Evolutionary conservation across 2,329 filamentous ascomycete species (phyloP).

Genomic region (Fusarium acutatum): DNA sequence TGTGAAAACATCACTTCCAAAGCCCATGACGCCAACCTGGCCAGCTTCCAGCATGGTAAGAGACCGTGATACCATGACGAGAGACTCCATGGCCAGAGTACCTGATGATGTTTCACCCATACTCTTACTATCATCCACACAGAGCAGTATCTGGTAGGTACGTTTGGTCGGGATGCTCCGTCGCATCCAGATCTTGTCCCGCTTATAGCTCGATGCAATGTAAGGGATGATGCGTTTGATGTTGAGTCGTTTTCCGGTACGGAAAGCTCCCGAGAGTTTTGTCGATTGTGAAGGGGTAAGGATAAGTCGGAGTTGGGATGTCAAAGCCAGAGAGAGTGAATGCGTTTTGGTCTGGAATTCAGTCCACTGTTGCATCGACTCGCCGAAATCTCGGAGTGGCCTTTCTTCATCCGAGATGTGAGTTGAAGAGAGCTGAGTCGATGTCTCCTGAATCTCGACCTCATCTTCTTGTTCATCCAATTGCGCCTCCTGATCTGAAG

Average conservation of each 20-base stretch:
- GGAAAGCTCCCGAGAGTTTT: slow-evolving; percentile 95
- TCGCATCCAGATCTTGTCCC: slow-evolving; percentile 99
- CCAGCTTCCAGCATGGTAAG: slow-evolving; percentile 94
- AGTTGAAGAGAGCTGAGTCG: slow-evolving; percentile 74
- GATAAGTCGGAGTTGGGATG: slow-evolving; percentile 94
- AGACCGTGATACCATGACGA: slow-evolving; percentile 88
- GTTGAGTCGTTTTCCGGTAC: slow-evolving; percentile 96
- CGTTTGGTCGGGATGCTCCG: slow-evolving; percentile 91
- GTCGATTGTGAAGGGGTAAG: slow-evolving; percentile 93
- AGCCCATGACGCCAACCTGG: slow-evolving; percentile 89
- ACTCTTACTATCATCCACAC: slow-evolving; percentile 92
- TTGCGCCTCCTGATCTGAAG: slow-evolving; percentile 54
- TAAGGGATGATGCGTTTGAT: slow-evolving; percentile 99
- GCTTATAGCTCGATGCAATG: slow-evolving; percentile 97
- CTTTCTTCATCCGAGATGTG: slow-evolving; percentile 65
- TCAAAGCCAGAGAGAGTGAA: slow-evolving; percentile 85
- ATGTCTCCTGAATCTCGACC: slow-evolving; percentile 59
- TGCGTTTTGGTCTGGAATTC: slow-evolving; percentile 86
- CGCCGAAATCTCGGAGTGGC: slow-evolving; percentile 58
- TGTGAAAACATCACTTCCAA: slow-evolving; percentile 83
- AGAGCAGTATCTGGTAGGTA: slow-evolving; percentile 95
- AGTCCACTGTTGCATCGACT: slow-evolving; percentile 80
- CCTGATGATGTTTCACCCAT: slow-evolving; percentile 87
- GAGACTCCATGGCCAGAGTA: slow-evolving; percentile 87
- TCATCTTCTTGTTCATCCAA: slow-evolving; percentile 59